Conservation (phyloP, 768 basidiomycete genomes). For the Dacryopinax spathularia region DNA sequence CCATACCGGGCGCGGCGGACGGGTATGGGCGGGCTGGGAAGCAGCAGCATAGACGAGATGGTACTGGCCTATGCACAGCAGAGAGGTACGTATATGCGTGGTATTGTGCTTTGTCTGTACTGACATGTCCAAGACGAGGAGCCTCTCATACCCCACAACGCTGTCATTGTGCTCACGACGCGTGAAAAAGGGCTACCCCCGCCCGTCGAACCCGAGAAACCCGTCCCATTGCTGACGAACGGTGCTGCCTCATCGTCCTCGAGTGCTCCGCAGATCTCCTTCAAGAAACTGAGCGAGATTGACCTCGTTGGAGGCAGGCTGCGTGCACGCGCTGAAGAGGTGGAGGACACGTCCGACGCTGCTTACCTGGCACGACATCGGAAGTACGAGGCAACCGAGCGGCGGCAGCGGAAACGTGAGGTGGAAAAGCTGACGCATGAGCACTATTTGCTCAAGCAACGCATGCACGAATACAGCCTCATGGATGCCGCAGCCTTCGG, state of each 20-base stretch:
- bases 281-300: conserved; percentile 33
- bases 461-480: conserved; percentile 64
- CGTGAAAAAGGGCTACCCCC: conserved; percentile 38
- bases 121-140: conserved; percentile 47
- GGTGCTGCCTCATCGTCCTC: conserved; percentile 21
- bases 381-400: conserved; percentile 77
- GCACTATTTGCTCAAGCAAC: conserved; percentile 79
- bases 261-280: conserved; percentile 28
- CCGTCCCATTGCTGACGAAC: conserved; percentile 3
- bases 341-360: conserved; percentile 61
- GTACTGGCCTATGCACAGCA: conserved; percentile 62
- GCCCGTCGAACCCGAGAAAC: conserved; percentile 6
- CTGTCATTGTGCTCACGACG: conserved; percentile 61
- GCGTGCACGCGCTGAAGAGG: conserved; percentile 43
- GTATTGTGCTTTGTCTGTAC: background rate
- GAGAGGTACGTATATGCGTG: conserved; percentile 47
- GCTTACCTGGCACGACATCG: conserved; percentile 70
- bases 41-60: conserved; percentile 64
- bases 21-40: conserved; percentile 60
- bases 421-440: conserved; percentile 87
- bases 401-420: conserved; percentile 69
- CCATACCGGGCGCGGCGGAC: conserved; percentile 70
- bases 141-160: conserved; percentile 50
- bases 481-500: conserved; percentile 32
- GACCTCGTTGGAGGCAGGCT: conserved; percentile 52